A percentile compares a stretch with the other conserved stretches of the same genome.
These are phyloP conservation scores for Craspedostauros australis DNA, from an alignment of 108 stramenopile species.

Conservation along the genomic window DNA sequence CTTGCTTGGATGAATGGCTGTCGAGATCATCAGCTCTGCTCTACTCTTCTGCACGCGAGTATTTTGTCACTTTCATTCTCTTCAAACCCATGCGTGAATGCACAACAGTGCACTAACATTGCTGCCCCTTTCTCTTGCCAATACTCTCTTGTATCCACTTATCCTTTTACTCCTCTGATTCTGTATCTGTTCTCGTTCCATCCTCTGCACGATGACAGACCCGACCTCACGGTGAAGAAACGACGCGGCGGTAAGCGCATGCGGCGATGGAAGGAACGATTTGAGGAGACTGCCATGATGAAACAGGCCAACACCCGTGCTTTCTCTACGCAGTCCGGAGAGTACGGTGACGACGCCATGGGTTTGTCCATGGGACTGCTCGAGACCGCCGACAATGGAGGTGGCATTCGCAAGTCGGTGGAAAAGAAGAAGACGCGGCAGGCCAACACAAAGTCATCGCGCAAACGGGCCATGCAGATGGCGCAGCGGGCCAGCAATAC, in stretches of 20 bases:
- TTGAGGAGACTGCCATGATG: conserved; percentile 92
- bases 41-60: too few relatives aligned
- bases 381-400: conserved; percentile 66
- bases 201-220: conserved; percentile 35
- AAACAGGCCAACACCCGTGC: conserved; percentile 88
- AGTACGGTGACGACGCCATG: conserved; percentile 96
- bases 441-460: conserved; percentile 70
- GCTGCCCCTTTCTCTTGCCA: too few relatives aligned
- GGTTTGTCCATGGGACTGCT: conserved; percentile 86
- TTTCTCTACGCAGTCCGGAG: conserved; percentile 71
- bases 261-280: conserved; percentile 87
- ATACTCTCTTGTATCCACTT: not conserved
- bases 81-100: too few relatives aligned
- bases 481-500: conserved; percentile 39
- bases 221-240: conserved; percentile 78
- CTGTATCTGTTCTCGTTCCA: not conserved
- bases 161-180: not conserved
- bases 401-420: conserved; percentile 54
- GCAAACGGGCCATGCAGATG: conserved; percentile 58
- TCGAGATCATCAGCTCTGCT: too few relatives aligned
- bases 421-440: conserved; percentile 75
- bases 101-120: too few relatives aligned
- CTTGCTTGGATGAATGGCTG: too few relatives aligned
- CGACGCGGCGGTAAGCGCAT: conserved; percentile 93
- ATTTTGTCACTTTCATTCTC: too few relatives aligned